Evolutionary conservation across 1,139 yeast genomes (phyloP).

Genomic region (Wickerhamomyces sp.): DNA sequence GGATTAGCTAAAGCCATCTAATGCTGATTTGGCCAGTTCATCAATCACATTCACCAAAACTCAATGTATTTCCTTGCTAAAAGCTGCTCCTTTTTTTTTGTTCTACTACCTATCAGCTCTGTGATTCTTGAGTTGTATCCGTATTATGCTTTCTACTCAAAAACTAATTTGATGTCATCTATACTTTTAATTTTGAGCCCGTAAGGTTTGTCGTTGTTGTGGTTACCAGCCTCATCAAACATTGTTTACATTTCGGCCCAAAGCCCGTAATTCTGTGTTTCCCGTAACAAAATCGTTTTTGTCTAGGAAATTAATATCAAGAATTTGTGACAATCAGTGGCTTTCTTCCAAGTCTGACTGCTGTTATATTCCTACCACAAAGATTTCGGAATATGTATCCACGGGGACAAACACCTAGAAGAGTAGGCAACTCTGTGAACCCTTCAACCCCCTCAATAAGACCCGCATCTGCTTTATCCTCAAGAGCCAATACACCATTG

Average conservation of each 20-base stretch:
- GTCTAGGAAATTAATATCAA: too few relatives aligned
- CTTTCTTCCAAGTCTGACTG: neutral
- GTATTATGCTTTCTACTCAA: too few relatives aligned
- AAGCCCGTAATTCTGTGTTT: neutral
- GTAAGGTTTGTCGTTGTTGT: neutral
- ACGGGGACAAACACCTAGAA: slow-evolving; percentile 6
- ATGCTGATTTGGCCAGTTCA: slow-evolving; percentile 1
- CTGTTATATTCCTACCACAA: neutral
- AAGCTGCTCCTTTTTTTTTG: neutral
- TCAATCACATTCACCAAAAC: neutral
- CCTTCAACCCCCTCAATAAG: slow-evolving; percentile 7
- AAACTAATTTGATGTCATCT: neutral
- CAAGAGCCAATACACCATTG: slow-evolving; percentile 6
- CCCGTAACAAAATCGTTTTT: too few relatives aligned
- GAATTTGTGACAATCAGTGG: too few relatives aligned
- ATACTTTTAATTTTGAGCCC: neutral
- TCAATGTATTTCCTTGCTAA: neutral
- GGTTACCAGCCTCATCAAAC: neutral
- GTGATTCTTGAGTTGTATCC: too few relatives aligned
- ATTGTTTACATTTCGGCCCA: neutral
- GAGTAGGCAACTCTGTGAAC: neutral
- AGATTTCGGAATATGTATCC: slow-evolving; percentile 1
- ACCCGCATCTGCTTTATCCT: slow-evolving; percentile 2
- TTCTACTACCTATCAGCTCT: neutral
- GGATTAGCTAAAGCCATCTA: slow-evolving; percentile 78